A percentile compares a stretch with the other conserved stretches of the same genome.
These are phyloP conservation scores for Lolium perenne DNA, from an alignment of 176 grass and related monocot species.

Conservation along the genomic window DNA sequence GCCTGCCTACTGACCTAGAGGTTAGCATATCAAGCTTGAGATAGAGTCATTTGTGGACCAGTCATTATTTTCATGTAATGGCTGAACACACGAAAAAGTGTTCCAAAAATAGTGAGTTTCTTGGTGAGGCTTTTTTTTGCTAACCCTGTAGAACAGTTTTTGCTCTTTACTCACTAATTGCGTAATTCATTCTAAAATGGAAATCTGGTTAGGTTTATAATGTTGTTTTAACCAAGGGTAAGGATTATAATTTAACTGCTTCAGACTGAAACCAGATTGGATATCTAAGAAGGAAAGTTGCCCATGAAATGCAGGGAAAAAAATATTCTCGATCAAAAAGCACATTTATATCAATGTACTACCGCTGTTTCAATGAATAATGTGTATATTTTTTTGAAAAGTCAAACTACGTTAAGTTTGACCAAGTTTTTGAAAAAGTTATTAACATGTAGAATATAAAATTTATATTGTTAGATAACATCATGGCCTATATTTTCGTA, in stretches of 20 bases:
- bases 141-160: not conserved
- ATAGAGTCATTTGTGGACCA: conserved; percentile 20
- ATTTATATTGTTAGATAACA: too few relatives aligned
- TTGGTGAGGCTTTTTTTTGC: not conserved
- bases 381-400: too few relatives aligned
- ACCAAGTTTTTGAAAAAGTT: too few relatives aligned
- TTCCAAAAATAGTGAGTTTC: conserved; percentile 21
- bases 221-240: not conserved
- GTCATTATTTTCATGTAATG: conserved; percentile 22
- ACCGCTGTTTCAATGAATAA: too few relatives aligned
- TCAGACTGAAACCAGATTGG: conserved; percentile 8
- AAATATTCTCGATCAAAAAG: not conserved
- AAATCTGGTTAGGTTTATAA: not conserved
- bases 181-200: not conserved
- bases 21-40: conserved; percentile 23
- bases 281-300: not conserved
- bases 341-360: not conserved
- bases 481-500: too few relatives aligned
- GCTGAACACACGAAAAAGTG: not conserved
- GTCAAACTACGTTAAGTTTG: too few relatives aligned
- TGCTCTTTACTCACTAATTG: not conserved
- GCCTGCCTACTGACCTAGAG: conserved; percentile 6
- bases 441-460: too few relatives aligned
- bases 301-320: not conserved
- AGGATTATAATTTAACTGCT: conserved; percentile 1